These are phyloP conservation scores for Plasmodium sp. DNA, from an alignment of 169 alveolate species.

Conservation along the genomic window DNA sequence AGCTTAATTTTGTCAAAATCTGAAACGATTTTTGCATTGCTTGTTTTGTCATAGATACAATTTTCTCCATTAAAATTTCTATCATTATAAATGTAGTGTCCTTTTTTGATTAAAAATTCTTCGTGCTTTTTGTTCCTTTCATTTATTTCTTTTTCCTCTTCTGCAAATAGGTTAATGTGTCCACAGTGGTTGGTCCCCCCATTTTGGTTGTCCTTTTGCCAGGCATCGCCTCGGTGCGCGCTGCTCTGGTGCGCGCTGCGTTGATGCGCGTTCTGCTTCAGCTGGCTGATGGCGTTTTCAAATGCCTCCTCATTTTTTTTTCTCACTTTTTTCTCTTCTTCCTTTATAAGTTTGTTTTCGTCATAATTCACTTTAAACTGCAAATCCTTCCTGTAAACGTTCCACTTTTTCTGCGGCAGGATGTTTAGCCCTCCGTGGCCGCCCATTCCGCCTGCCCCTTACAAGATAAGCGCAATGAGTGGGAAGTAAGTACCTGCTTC, in stretches of 20 bases:
- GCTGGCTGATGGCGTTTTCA: background rate
- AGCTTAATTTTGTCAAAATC: slow-evolving; percentile 52
- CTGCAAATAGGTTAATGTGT: slow-evolving; percentile 51
- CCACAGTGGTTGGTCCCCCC: background rate
- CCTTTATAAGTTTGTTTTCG: slow-evolving; percentile 64
- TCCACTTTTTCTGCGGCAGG: slow-evolving; percentile 94
- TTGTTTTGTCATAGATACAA: slow-evolving; percentile 55
- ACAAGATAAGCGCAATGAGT: background rate
- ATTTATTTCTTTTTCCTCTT: slow-evolving; percentile 72
- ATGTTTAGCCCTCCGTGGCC: slow-evolving; percentile 95
- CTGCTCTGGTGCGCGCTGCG: background rate
- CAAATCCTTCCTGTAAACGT: slow-evolving; percentile 90
- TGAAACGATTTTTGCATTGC: slow-evolving; percentile 48
- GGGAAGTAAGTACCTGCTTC: background rate
- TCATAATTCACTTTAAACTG: slow-evolving; percentile 87
- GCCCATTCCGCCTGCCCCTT: slow-evolving; percentile 86
- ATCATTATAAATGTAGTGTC: slow-evolving; percentile 60
- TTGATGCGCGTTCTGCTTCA: background rate
- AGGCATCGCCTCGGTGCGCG: background rate
- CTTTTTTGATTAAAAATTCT: slow-evolving; percentile 64
- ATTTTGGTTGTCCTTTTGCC: background rate
- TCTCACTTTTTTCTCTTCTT: slow-evolving; percentile 50
- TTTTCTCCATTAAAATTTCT: slow-evolving; percentile 32
- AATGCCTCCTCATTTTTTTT: slow-evolving; percentile 49
- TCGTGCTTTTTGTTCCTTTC: slow-evolving; percentile 62